Percentiles rank a stretch among this genome's conserved stretches.
Conservation (phyloP, 139 green algal species). For the Chlamydomonas asymmetrica region DNA sequence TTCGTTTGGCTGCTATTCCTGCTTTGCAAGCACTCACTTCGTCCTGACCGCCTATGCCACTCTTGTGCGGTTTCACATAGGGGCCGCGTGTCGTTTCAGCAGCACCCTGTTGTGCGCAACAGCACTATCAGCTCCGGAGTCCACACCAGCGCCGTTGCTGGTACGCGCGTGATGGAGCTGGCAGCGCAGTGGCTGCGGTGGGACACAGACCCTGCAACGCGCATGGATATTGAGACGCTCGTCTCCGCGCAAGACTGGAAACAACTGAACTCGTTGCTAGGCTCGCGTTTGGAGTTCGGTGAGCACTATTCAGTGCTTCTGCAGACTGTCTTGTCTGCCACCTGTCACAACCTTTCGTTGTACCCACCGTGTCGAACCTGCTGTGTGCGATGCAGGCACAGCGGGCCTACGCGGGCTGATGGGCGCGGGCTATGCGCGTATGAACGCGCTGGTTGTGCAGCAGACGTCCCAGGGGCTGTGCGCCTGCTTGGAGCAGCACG, state of each 20-base stretch:
- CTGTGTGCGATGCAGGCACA: slow-evolving; percentile 48
- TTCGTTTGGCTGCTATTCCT: too few species aligned
- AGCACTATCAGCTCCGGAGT: too few species aligned
- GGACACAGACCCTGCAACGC: slow-evolving; percentile 16
- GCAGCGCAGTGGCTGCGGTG: slow-evolving; percentile 32
- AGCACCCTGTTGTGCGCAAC: too few species aligned
- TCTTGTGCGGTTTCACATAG: too few species aligned
- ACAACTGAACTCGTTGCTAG: slow-evolving; percentile 41
- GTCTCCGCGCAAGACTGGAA: slow-evolving; percentile 1
- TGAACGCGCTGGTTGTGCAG: slow-evolving; percentile 76
- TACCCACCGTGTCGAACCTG: too few species aligned
- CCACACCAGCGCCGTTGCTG: not conserved
- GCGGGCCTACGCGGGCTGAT: slow-evolving; percentile 72
- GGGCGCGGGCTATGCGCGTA: slow-evolving; percentile 70
- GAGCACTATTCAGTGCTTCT: not conserved
- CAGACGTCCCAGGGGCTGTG: slow-evolving; percentile 77
- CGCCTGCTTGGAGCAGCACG: slow-evolving; percentile 26
- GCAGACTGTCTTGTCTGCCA: not conserved
- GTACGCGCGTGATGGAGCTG: not conserved
- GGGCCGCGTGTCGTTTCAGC: too few species aligned
- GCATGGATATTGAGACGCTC: slow-evolving; percentile 30
- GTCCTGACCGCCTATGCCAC: too few species aligned
- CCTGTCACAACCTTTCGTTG: not conserved
- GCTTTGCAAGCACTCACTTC: too few species aligned
- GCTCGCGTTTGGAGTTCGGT: slow-evolving; percentile 64